Evolutionary conservation across 2,329 filamentous ascomycete genomes (phyloP).

Genomic region (Colletotrichum salicis): DNA sequence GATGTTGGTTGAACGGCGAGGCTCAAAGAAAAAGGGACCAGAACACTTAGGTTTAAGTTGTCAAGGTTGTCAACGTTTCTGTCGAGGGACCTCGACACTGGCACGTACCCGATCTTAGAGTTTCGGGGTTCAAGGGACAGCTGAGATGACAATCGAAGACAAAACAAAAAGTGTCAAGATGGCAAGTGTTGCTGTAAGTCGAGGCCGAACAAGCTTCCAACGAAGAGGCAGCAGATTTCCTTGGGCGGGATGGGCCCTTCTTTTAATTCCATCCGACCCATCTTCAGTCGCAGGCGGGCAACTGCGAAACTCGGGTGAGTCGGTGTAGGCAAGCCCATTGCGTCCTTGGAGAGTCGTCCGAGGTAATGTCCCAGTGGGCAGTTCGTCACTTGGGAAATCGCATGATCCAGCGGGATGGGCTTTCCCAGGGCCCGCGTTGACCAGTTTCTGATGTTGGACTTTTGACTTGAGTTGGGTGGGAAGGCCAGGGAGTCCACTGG

Average conservation of each 20-base stretch:
- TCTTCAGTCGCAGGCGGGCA: not conserved
- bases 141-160: conserved; percentile 20
- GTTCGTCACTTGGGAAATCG: conserved; percentile 4
- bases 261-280: not conserved
- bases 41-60: not conserved
- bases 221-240: not conserved
- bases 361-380: conserved; percentile 4
- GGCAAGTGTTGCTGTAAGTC: conserved; percentile 4
- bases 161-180: not conserved
- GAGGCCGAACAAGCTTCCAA: not conserved
- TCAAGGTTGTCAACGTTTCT: not conserved
- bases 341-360: not conserved
- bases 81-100: not conserved
- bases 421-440: not conserved
- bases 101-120: not conserved
- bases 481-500: not conserved
- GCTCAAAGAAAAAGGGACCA: not conserved
- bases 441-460: not conserved
- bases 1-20: not conserved
- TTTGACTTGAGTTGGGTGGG: not conserved
- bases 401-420: not conserved
- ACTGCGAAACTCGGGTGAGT: not conserved
- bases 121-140: conserved; percentile 5
- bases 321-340: not conserved
- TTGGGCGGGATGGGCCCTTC: not conserved